phyloP scores from a whole-genome alignment of 768 basidiomycete genomes.

The Tulasnella sp. region DNA sequence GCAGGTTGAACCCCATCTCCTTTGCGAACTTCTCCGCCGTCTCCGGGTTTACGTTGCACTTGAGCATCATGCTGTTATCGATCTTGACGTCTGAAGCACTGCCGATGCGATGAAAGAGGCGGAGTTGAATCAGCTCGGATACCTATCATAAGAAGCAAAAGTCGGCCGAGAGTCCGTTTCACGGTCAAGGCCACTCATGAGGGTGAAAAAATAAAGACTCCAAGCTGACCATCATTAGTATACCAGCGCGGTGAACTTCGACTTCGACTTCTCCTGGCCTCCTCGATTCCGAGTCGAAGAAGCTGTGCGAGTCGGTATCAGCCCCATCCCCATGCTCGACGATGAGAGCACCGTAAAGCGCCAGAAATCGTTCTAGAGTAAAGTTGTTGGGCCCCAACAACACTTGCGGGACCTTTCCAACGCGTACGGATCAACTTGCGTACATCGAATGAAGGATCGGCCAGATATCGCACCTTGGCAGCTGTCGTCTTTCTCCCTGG shows the following conservation, averaged over 20 bases:
- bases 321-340: conserved; percentile 36
- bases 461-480: conserved; percentile 33
- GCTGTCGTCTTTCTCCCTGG: conserved; percentile 30
- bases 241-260: conserved; percentile 51
- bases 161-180: neutral
- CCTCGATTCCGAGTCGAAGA: conserved; percentile 38
- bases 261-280: conserved; percentile 57
- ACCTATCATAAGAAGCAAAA: conserved; percentile 35
- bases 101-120: conserved; percentile 53
- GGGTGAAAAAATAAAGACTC: neutral
- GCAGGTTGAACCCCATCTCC: conserved; percentile 43
- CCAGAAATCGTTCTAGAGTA: conserved; percentile 65
- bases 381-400: conserved; percentile 70
- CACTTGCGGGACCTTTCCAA: conserved; percentile 53
- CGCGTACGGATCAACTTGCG: conserved; percentile 17
- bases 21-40: conserved; percentile 44
- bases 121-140: conserved; percentile 49
- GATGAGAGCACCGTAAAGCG: conserved; percentile 64
- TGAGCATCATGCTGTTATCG: conserved; percentile 61
- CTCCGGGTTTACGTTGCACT: conserved; percentile 57
- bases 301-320: neutral
- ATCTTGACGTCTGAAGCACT: conserved; percentile 39
- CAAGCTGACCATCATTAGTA: conserved; percentile 47
- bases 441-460: conserved; percentile 5
- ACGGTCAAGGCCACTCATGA: neutral